Conservation (phyloP, 768 basidiomycete genomes). For the Leucogyrophana mollusca region DNA sequence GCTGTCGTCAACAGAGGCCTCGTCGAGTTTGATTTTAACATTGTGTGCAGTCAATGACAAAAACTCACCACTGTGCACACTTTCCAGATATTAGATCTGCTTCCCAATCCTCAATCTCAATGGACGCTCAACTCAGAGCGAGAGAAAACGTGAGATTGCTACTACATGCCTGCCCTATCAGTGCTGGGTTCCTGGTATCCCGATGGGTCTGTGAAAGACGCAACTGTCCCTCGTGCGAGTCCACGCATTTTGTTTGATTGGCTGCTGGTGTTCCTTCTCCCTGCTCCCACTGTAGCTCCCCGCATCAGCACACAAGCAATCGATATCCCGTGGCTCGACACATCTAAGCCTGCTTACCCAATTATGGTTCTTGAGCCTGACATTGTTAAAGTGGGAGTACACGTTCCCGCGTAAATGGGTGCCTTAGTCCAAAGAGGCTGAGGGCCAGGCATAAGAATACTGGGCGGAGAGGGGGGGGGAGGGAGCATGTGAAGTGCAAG, state of each 20-base stretch:
- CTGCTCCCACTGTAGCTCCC: constrained; percentile 21
- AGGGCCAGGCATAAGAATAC: constrained; percentile 49
- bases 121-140: constrained; percentile 70
- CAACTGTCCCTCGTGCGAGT: constrained; percentile 71
- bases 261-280: constrained; percentile 36
- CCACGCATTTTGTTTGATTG: constrained; percentile 60
- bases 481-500: constrained; percentile 44
- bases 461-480: constrained; percentile 44
- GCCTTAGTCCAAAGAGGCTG: constrained; percentile 48
- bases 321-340: constrained; percentile 82
- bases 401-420: constrained; percentile 40
- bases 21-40: no score
- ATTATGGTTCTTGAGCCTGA: constrained; percentile 57
- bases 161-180: constrained; percentile 34
- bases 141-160: constrained; percentile 82
- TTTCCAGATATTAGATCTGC: constrained; percentile 43
- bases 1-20: no score
- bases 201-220: background rate
- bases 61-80: constrained; percentile 9
- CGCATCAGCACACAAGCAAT: constrained; percentile 46
- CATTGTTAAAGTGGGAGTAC: constrained; percentile 50
- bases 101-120: constrained; percentile 77
- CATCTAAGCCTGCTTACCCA: constrained; percentile 65
- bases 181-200: background rate
- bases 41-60: no score